Evolutionary conservation across 2,329 filamentous ascomycete genomes (phyloP), one percentile per base, ranked within the genome.

Genomic region (Lecanosticta acicola): DNA sequence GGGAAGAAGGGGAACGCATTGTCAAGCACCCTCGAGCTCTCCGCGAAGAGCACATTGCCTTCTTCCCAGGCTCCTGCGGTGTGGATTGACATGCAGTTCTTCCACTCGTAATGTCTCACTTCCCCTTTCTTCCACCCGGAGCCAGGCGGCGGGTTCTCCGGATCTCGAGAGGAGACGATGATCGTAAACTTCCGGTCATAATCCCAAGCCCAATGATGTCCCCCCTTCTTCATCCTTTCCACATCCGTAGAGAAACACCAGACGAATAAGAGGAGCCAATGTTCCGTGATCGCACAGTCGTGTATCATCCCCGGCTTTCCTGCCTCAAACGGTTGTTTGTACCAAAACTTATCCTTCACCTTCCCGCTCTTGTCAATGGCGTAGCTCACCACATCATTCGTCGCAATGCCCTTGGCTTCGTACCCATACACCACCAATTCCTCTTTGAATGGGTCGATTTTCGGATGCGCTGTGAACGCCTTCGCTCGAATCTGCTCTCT

Each of bases 1-100:
- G 68, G 68, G 54, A 71, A 71, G 59, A 71, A 66, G 26, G 63
- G 63, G 58, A 71, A 71, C 11, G 70, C 65, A 49, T 71, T 71
- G 56, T 67, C 65, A 19, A 67, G 63, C n/a, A 69, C 66, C 7
- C 64, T 53, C 10, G 63, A 65, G 10, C 63, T 58, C 43, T 71
- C 69, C 39, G 68, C 58, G 20, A 65, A 59, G 20, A 72, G 65
- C 7, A 65, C 66, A 3, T 63, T 46, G 0, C 55, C 55, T 36
- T 63, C 62, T 57, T 73, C 70, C 59, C 68, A 73, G 1, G 65
- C 66, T 9, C 66, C 67, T 3, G 67, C 70, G 2, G 69, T 66
- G 55, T 72, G 70, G 29, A 69, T 66, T 14, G 67, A 64, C 56
- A 72, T 68, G 35, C 63, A 54, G 35, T 57, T 61, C 13, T 50